A percentile compares a stretch with the other conserved stretches of the same genome.
These are phyloP conservation scores for Myrica gale DNA, from an alignment of 306 rosid genomes.

Conservation along the genomic window DNA sequence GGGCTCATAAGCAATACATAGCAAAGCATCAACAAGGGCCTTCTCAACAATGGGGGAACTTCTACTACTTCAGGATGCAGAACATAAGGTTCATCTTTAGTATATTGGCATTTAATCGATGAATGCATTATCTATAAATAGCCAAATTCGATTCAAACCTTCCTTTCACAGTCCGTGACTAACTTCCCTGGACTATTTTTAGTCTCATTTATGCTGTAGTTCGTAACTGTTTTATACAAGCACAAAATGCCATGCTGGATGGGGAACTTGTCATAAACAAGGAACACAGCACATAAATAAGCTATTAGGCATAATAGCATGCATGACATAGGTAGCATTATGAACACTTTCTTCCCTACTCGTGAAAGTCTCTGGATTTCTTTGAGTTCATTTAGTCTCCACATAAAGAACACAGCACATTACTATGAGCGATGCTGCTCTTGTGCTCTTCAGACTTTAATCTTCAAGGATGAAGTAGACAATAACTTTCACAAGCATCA, in stretches of 20 bases:
- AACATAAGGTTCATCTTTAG: constrained; percentile 64
- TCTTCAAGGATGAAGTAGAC: too few relatives aligned
- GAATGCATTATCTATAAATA: not conserved
- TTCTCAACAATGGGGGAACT: constrained; percentile 99
- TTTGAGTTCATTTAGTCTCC: too few relatives aligned
- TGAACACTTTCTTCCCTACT: not conserved
- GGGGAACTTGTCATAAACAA: not conserved
- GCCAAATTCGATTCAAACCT: not conserved
- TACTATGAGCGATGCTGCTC: too few relatives aligned
- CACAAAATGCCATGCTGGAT: not conserved
- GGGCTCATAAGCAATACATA: constrained; percentile 99
- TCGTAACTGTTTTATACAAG: not conserved
- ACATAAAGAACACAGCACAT: too few relatives aligned
- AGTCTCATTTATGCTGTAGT: not conserved
- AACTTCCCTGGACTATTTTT: not conserved
- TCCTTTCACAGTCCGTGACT: not conserved
- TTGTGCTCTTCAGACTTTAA: too few relatives aligned
- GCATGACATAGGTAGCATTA: not conserved
- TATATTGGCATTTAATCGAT: not conserved
- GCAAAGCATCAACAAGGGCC: constrained; percentile 98
- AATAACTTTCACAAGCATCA: too few relatives aligned
- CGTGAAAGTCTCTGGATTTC: too few relatives aligned
- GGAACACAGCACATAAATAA: not conserved
- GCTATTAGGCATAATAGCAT: not conserved
- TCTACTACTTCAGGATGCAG: constrained; percentile 96